phyloP scores from a whole-genome alignment of 192 early-diverging fungal genomes.

The Coemansia sp. region DNA sequence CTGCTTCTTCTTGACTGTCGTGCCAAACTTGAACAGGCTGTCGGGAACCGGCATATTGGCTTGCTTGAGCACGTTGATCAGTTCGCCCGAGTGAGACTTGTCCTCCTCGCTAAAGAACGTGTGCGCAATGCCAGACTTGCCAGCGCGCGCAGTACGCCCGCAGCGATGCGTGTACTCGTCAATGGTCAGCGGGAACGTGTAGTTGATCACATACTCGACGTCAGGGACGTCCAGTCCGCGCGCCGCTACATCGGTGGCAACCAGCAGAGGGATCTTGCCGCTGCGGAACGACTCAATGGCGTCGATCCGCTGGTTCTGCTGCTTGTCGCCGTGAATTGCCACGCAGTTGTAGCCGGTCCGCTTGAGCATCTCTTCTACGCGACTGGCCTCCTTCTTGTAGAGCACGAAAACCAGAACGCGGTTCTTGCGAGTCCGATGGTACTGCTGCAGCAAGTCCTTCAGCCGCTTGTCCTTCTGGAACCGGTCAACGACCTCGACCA shows the following conservation, averaged over 20 bases:
- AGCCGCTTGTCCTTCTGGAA: conserved; percentile 76
- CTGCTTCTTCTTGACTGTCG: conserved; percentile 96
- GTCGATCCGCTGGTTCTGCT: conserved; percentile 78
- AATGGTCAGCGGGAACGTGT: conserved; percentile 96
- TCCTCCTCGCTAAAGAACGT: conserved; percentile 93
- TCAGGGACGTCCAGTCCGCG: conserved; percentile 89
- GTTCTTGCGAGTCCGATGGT: conserved; percentile 86
- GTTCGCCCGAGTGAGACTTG: conserved; percentile 82
- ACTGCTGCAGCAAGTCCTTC: conserved; percentile 74
- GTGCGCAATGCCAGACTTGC: conserved; percentile 86
- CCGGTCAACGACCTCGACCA: conserved; percentile 88
- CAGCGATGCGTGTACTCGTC: conserved; percentile 95
- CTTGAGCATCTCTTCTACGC: conserved; percentile 75
- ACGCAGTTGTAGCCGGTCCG: conserved; percentile 79
- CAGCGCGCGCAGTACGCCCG: conserved; percentile 95
- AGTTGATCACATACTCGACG: conserved; percentile 96
- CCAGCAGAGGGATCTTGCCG: conserved; percentile 80
- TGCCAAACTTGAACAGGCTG: conserved; percentile 91
- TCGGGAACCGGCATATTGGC: conserved; percentile 86
- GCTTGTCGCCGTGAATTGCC: conserved; percentile 92
- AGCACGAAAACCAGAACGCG: conserved; percentile 92
- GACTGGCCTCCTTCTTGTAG: conserved; percentile 94
- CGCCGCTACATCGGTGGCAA: conserved; percentile 94
- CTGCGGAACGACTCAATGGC: conserved; percentile 83
- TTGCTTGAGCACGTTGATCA: conserved; percentile 91